These are phyloP conservation scores for Atkinsonella hypoxylon DNA, from an alignment of 2,329 filamentous ascomycete genomes.

Conservation along the genomic window DNA sequence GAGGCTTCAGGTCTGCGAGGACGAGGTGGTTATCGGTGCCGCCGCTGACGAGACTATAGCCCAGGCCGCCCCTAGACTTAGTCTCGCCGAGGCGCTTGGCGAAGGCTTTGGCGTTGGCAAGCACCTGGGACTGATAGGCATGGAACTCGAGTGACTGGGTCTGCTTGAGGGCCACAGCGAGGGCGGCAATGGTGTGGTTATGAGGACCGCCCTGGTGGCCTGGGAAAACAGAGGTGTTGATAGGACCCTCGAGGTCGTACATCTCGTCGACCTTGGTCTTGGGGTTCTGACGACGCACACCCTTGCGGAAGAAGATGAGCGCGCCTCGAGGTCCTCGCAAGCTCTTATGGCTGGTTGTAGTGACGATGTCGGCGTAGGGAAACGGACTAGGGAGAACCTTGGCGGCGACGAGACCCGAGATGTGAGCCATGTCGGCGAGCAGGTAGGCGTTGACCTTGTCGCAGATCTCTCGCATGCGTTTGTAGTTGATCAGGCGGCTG, in stretches of 20 bases:
- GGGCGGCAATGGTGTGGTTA: slow-evolving; percentile 96
- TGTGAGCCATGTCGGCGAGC: slow-evolving; percentile 92
- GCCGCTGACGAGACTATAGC: slow-evolving; percentile 82
- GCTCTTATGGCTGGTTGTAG: slow-evolving; percentile 96
- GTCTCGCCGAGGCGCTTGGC: slow-evolving; percentile 52
- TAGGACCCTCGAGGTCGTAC: slow-evolving; percentile 85
- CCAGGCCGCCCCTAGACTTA: slow-evolving; percentile 65
- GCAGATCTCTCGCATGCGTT: slow-evolving; percentile 78
- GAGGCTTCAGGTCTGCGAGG: slow-evolving; percentile 79
- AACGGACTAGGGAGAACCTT: slow-evolving; percentile 88
- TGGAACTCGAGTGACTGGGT: slow-evolving; percentile 82
- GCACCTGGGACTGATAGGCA: slow-evolving; percentile 80
- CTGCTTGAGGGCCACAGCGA: slow-evolving; percentile 90
- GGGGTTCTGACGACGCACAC: slow-evolving; percentile 67
- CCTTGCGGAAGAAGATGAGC: slow-evolving; percentile 97
- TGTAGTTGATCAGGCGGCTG: slow-evolving; percentile 91
- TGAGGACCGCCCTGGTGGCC: slow-evolving; percentile 96
- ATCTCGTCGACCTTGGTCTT: slow-evolving; percentile 78
- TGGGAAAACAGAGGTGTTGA: slow-evolving; percentile 95
- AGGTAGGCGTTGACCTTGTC: slow-evolving; percentile 90
- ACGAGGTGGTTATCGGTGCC: slow-evolving; percentile 98
- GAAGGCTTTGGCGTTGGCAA: slow-evolving; percentile 83
- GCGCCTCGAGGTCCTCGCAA: slow-evolving; percentile 88
- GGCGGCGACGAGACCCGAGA: slow-evolving; percentile 86
- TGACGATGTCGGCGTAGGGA: slow-evolving; percentile 82